Percentiles rank a stretch among this genome's conserved stretches.
These are phyloP conservation scores for Haplographium delicatum DNA, from an alignment of 495 filamentous ascomycete genomes.

Conservation along the genomic window DNA sequence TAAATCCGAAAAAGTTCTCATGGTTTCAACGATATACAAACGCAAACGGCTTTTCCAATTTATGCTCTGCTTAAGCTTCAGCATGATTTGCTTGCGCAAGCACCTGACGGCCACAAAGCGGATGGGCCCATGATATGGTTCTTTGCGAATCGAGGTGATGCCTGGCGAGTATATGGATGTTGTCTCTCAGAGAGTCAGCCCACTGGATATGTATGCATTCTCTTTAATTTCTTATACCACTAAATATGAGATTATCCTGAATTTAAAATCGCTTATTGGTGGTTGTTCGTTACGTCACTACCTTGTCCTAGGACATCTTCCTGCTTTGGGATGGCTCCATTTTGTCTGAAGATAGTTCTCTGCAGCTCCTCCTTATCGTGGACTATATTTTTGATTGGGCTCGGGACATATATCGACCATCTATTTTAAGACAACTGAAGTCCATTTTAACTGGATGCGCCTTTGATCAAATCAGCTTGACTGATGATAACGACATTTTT, in stretches of 20 bases:
- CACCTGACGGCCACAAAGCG: not conserved
- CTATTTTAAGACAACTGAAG: constrained; percentile 17
- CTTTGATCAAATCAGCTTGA: constrained; percentile 13
- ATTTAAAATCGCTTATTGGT: constrained; percentile 8
- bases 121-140: constrained; percentile 11
- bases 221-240: constrained; percentile 5
- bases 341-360: constrained; percentile 19
- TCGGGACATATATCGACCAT: constrained; percentile 28
- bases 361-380: constrained; percentile 31
- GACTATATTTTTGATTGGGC: constrained; percentile 35
- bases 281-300: constrained; percentile 1
- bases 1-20: constrained; percentile 4
- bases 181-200: constrained; percentile 5
- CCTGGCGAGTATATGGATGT: constrained; percentile 13
- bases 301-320: constrained; percentile 9
- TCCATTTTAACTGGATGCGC: constrained; percentile 10
- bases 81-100: constrained; percentile 4
- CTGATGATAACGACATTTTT: constrained; percentile 15
- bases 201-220: constrained; percentile 12
- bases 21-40: constrained; percentile 7
- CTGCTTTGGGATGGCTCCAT: constrained; percentile 27
- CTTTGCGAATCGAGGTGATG: constrained; percentile 13
- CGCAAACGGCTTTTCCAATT: constrained; percentile 13
- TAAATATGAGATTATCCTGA: constrained; percentile 3
- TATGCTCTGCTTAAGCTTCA: constrained; percentile 7